Evolutionary conservation across 441 rosid species (phyloP).

Genomic region (Breynia disticha): DNA sequence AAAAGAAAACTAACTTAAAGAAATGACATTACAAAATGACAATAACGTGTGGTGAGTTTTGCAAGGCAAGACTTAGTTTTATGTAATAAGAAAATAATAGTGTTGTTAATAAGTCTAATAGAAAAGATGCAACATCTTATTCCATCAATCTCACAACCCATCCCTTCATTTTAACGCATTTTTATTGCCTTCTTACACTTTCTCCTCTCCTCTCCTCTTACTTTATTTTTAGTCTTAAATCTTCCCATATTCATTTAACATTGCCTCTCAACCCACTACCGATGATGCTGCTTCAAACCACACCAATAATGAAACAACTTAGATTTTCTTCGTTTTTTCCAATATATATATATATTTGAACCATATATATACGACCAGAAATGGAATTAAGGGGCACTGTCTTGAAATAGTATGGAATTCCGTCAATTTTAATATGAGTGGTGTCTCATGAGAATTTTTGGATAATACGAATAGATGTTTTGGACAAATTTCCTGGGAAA

Average conservation of each 20-base stretch:
- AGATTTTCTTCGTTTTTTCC: too few relatives aligned
- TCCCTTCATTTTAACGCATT: constrained; percentile 42
- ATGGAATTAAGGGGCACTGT: too few relatives aligned
- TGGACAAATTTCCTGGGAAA: too few relatives aligned
- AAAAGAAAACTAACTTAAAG: constrained; percentile 4
- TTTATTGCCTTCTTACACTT: neutral
- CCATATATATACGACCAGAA: too few relatives aligned
- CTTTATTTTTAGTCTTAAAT: neutral
- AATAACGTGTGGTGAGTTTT: constrained; percentile 28
- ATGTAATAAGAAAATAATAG: neutral
- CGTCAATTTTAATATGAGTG: too few relatives aligned
- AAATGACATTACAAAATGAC: neutral
- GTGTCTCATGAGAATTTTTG: too few relatives aligned
- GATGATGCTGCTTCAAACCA: too few relatives aligned
- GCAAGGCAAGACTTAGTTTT: constrained; percentile 29
- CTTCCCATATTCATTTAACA: neutral
- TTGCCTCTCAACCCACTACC: neutral
- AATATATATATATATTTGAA: too few relatives aligned
- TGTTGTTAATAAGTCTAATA: neutral
- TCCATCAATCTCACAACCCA: constrained; percentile 19
- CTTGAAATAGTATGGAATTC: too few relatives aligned
- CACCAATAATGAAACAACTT: too few relatives aligned
- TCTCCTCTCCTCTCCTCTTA: neutral
- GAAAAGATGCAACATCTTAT: constrained; percentile 39
- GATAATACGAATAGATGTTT: too few relatives aligned